Evolutionary conservation across 2,329 filamentous ascomycete genomes (phyloP).

Genomic region (Pseudogymnoascus sp.): DNA sequence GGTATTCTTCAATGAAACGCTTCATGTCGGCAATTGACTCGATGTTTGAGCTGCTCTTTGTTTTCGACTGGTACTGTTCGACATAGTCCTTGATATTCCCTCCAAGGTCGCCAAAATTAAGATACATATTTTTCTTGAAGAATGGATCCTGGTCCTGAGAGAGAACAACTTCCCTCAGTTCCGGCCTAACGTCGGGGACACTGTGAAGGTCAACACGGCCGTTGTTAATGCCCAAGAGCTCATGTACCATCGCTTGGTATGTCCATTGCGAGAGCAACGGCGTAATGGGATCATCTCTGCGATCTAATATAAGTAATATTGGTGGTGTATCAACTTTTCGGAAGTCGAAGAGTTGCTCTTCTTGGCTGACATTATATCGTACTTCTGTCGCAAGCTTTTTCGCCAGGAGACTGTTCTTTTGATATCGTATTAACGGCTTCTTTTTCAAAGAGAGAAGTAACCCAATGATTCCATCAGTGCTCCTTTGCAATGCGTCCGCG

Average conservation of each 20-base stretch:
- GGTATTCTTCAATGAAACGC: conserved; percentile 96
- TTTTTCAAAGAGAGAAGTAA: conserved; percentile 87
- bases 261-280: conserved; percentile 96
- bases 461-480: conserved; percentile 79
- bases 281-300: conserved; percentile 89
- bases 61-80: conserved; percentile 94
- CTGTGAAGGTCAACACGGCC: conserved; percentile 84
- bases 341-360: conserved; percentile 95
- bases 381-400: conserved; percentile 93
- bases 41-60: conserved; percentile 91
- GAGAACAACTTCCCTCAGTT: conserved; percentile 87
- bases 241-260: conserved; percentile 99
- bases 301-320: conserved; percentile 81
- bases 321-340: conserved; percentile 89
- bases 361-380: conserved; percentile 86
- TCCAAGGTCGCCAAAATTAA: conserved; percentile 92
- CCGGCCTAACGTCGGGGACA: conserved; percentile 74
- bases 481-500: conserved; percentile 73
- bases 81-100: conserved; percentile 98
- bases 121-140: conserved; percentile 98
- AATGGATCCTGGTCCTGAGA: conserved; percentile 97
- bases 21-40: conserved; percentile 99
- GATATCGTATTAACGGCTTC: conserved; percentile 87
- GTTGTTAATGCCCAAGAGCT: conserved; percentile 86
- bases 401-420: conserved; percentile 80